Evolutionary conservation across 805 yeast genomes (phyloP).

Genomic region (Phaffomyces antillensis): DNA sequence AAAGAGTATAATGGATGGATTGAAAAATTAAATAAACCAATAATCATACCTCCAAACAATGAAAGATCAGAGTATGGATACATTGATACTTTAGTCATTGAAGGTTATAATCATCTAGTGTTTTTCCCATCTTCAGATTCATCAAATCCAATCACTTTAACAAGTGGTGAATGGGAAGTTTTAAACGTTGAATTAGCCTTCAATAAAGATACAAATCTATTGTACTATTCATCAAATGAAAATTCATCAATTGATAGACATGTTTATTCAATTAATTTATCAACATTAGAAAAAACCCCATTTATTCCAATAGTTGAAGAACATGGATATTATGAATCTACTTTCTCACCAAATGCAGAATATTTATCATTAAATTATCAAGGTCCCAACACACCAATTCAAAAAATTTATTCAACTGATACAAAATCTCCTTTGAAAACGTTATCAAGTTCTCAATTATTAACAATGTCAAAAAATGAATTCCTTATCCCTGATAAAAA

Average conservation of each 20-base stretch:
- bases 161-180: conserved; percentile 86
- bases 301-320: conserved; percentile 22
- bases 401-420: conserved; percentile 51
- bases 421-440: not conserved
- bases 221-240: conserved; percentile 62
- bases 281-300: conserved; percentile 17
- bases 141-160: conserved; percentile 47
- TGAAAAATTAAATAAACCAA: conserved; percentile 59
- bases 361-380: conserved; percentile 56
- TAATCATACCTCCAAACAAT: conserved; percentile 44
- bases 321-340: conserved; percentile 58
- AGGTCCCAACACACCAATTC: conserved; percentile 78
- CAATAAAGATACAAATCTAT: conserved; percentile 41
- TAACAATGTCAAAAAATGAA: conserved; percentile 10
- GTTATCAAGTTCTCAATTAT: conserved; percentile 7
- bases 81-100: conserved; percentile 65
- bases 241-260: conserved; percentile 35
- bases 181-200: conserved; percentile 54
- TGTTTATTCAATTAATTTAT: conserved; percentile 15
- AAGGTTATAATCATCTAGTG: conserved; percentile 69
- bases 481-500: conserved; percentile 50
- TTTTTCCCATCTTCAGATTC: conserved; percentile 65
- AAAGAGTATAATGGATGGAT: conserved; percentile 59
- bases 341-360: conserved; percentile 69
- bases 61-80: conserved; percentile 48